Evolutionary conservation across 768 basidiomycete species (phyloP).

Genomic region (Punctularia strigosozonata): DNA sequence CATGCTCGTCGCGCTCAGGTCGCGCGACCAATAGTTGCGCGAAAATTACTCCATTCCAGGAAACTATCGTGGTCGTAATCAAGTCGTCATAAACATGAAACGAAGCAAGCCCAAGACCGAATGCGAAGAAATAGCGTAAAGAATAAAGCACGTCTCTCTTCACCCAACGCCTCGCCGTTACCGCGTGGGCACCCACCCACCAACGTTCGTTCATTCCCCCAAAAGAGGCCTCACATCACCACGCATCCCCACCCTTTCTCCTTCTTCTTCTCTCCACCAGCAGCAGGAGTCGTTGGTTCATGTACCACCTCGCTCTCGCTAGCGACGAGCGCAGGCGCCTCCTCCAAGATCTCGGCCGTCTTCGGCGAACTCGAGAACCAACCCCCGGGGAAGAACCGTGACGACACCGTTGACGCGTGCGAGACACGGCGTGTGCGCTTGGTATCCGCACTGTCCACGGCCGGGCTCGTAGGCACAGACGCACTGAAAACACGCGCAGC

Average conservation of each 20-base stretch:
- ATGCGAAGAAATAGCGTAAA: too few species aligned
- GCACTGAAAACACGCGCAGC: conserved; percentile 1
- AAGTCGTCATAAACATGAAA: neutral
- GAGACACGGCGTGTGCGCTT: conserved; percentile 19
- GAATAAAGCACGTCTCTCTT: too few species aligned
- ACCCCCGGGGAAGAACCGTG: conserved; percentile 44
- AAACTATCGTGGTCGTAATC: too few species aligned
- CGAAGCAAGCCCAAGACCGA: too few species aligned
- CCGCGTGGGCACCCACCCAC: neutral
- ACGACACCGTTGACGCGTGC: conserved; percentile 44
- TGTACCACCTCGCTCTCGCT: conserved; percentile 35
- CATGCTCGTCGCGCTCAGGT: too few species aligned
- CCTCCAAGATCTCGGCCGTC: conserved; percentile 27
- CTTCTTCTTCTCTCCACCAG: neutral
- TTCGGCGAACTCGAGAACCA: conserved; percentile 31
- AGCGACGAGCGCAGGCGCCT: conserved; percentile 35
- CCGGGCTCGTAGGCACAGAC: neutral
- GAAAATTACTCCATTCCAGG: too few species aligned
- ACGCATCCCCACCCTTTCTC: neutral
- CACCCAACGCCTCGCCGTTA: too few species aligned
- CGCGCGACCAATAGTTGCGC: too few species aligned
- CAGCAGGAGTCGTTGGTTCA: neutral
- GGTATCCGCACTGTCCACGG: conserved; percentile 1
- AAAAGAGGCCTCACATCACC: neutral
- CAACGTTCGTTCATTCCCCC: too few species aligned